Base-by-base conservation (phyloP, 2,329 filamentous ascomycete genomes). In the Colletotrichum brevisporum region DNA sequence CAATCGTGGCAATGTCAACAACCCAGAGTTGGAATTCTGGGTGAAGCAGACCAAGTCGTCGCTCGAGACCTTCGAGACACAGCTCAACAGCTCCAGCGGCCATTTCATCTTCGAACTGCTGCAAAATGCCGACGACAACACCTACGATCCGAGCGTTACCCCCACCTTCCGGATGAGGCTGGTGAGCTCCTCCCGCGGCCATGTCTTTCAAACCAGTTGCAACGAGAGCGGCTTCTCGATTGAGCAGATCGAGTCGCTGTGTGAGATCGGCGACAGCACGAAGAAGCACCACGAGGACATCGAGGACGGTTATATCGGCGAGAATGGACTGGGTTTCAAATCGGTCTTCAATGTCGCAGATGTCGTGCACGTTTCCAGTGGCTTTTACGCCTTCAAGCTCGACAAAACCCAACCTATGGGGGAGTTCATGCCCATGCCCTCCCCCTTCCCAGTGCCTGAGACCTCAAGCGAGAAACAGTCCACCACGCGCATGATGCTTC, bases 81-180 rank as follows among this genome's bases (percentile, higher is more conserved):
- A 36, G 9, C 31, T 36, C 31, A 36, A 36, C 31, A 36, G 31
- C 31, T 36, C 9, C 9, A 36, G 31, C 9, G 31, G 31, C 31
- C 31, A 36, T 36, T 88, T 88, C 70, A 75, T 88, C 0, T 84
- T 86, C 41, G 86, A 88, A 73, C 73, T 89, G 1, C 78, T 88
- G 0, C 86, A 88, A 69, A 89, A 88, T 72, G 84, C 85, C 5
- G 86, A 89, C 52, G 85, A 88, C 73, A 87, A 86, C 64, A 63
- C 66, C 12, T 88, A 83, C 71, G 63, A 5, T 13, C 82, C 82
- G 0, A 78, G 72, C 52, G 72, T 82, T 0, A 71, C 74, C 8
- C 85, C 82, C 61, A 69, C 87, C 0, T 74, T 78, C 5, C 75
- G 79, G 0, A 72, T 78, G 39, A 74, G 57, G 0, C 78, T 89